Conservation (phyloP, 2,329 filamentous ascomycete genomes). For the Curvularia spicifera region DNA sequence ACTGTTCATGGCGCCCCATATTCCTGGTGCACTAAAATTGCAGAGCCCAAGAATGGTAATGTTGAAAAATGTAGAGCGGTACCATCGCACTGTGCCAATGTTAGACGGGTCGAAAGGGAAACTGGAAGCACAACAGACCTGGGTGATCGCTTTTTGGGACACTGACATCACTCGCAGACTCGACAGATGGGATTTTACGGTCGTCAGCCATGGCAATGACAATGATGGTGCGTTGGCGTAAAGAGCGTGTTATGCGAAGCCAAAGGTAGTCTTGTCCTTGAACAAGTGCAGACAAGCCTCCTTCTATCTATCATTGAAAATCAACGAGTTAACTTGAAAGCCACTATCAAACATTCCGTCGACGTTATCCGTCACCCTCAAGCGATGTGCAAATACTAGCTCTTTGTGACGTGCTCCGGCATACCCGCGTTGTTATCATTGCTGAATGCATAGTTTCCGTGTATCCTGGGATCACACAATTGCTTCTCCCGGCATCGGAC, state of each 20-base stretch:
- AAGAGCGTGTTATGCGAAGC: neutral
- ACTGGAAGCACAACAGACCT: slow-evolving; percentile 18
- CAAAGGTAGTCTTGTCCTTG: neutral
- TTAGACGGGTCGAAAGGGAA: neutral
- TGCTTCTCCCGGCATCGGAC: neutral
- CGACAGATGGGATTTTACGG: slow-evolving; percentile 11
- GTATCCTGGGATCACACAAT: neutral
- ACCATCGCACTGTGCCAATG: slow-evolving; percentile 64
- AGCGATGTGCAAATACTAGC: neutral
- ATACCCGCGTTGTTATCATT: neutral
- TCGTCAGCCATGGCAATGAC: neutral
- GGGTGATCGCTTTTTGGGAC: slow-evolving; percentile 35
- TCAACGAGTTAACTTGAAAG: neutral
- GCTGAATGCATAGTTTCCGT: neutral
- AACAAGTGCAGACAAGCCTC: neutral
- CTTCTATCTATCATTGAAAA: neutral
- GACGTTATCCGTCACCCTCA: neutral
- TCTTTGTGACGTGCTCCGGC: neutral
- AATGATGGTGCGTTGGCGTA: neutral
- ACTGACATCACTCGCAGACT: slow-evolving; percentile 27
- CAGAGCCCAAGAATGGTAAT: slow-evolving; percentile 73
- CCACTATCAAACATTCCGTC: neutral
- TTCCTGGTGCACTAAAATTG: slow-evolving; percentile 73
- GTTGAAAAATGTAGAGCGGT: slow-evolving; percentile 75
- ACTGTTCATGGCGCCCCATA: slow-evolving; percentile 75